These are phyloP conservation scores for Lenwebbia sp. DNA, from an alignment of 345 rosid genomes.

Conservation along the genomic window DNA sequence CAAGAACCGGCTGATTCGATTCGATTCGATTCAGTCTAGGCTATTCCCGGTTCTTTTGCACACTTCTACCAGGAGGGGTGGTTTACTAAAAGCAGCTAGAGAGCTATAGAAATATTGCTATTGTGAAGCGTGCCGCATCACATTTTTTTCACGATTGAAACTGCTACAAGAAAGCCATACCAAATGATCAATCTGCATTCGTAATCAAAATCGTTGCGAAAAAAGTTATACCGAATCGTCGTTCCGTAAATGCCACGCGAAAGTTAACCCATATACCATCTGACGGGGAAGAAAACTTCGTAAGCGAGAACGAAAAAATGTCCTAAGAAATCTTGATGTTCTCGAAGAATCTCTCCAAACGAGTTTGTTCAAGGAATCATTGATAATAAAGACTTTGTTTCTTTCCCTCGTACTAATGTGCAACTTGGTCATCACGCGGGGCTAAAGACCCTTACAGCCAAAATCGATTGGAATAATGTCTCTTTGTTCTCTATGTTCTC, in stretches of 20 bases:
- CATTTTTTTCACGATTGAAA: no score
- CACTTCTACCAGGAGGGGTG: no score
- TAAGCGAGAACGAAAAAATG: not conserved
- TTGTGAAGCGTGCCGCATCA: not conserved
- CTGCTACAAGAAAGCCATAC: no score
- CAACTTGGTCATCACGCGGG: not conserved
- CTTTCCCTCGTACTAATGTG: not conserved
- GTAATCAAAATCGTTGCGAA: not conserved
- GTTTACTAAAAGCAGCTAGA: no score
- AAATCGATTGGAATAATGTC: not conserved
- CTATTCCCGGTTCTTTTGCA: no score
- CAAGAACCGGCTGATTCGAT: no score
- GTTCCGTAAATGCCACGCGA: not conserved
- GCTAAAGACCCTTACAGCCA: not conserved
- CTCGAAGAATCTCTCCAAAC: not conserved
- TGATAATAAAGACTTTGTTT: not conserved
- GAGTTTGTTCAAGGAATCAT: not conserved
- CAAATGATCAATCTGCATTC: no score
- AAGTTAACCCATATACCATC: not conserved
- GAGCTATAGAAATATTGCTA: not conserved
- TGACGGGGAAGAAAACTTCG: not conserved
- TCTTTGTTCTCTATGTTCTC: not conserved
- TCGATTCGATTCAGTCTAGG: no score
- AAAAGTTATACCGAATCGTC: not conserved
- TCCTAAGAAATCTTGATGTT: not conserved